These are phyloP conservation scores for Cyclotella choctawhatcheeana DNA, from an alignment of 108 stramenopile species.

Conservation along the genomic window DNA sequence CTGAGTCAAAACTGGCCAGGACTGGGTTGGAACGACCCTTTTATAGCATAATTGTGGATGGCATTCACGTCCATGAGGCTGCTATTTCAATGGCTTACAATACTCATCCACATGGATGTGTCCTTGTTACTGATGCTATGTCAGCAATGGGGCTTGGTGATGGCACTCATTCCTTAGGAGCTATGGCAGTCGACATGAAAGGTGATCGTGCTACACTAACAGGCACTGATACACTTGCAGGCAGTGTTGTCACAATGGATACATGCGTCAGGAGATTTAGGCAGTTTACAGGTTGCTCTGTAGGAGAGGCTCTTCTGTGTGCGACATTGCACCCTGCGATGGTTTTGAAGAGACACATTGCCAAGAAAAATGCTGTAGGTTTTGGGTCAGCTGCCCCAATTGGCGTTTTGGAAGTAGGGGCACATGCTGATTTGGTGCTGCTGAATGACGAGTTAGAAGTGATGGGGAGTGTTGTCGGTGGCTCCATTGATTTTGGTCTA, in stretches of 20 bases:
- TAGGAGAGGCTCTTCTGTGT: slow-evolving; percentile 50
- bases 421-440: slow-evolving; percentile 37
- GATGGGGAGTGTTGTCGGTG: slow-evolving; percentile 29
- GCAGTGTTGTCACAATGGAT: slow-evolving; percentile 60
- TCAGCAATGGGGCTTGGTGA: slow-evolving; percentile 60
- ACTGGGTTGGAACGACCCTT: slow-evolving; percentile 17
- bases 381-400: slow-evolving; percentile 5
- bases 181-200: slow-evolving; percentile 34
- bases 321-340: slow-evolving; percentile 58
- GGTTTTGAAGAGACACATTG: slow-evolving; percentile 39
- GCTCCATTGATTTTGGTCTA: slow-evolving; percentile 19
- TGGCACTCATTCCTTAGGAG: slow-evolving; percentile 46
- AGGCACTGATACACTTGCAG: slow-evolving; percentile 64
- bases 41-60: slow-evolving; percentile 56
- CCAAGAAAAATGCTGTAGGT: background rate
- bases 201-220: slow-evolving; percentile 45
- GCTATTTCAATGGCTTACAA: slow-evolving; percentile 56
- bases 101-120: slow-evolving; percentile 50
- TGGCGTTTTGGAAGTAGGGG: slow-evolving; percentile 39
- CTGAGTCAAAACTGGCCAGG: slow-evolving; percentile 11
- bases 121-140: slow-evolving; percentile 73
- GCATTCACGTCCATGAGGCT: slow-evolving; percentile 55
- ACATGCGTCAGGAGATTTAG: slow-evolving; percentile 51
- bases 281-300: slow-evolving; percentile 51
- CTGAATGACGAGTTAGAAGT: slow-evolving; percentile 35